A percentile compares a stretch with the other conserved stretches of the same genome.
Conservation (phyloP, 768 basidiomycete genomes). For the Crassisporium funariophilum region DNA sequence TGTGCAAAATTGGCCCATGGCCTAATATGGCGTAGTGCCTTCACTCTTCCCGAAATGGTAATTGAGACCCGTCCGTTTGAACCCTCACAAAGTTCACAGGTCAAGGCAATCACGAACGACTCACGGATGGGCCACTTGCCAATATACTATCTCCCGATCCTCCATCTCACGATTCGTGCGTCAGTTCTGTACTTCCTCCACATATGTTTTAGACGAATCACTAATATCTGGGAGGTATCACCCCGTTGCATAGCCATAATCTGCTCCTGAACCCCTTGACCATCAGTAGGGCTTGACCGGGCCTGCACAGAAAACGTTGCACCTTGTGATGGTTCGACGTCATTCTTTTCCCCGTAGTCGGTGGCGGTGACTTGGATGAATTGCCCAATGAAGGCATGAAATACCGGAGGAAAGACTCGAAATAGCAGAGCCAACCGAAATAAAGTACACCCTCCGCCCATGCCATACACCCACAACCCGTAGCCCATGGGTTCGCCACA, state of each 20-base stretch:
- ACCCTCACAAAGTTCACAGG: constrained; percentile 2
- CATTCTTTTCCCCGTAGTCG: constrained; percentile 10
- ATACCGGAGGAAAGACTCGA: constrained; percentile 22
- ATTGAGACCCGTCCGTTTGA: constrained; percentile 34
- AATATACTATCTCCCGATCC: constrained; percentile 15
- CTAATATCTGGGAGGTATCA: too few species aligned
- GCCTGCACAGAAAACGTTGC: constrained; percentile 10
- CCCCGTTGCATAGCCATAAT: too few species aligned
- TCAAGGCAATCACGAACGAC: constrained; percentile 7
- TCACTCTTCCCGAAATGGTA: constrained; percentile 37
- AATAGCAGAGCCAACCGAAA: constrained; percentile 12
- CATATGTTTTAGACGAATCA: not conserved
- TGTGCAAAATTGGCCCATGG: constrained; percentile 17
- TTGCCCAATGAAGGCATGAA: constrained; percentile 15
- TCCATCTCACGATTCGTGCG: constrained; percentile 15
- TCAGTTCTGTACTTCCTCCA: constrained; percentile 8
- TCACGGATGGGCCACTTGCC: constrained; percentile 4
- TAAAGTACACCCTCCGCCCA: constrained; percentile 2
- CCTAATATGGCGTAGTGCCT: constrained; percentile 22
- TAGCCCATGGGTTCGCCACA: too few species aligned
- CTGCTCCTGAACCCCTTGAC: not conserved
- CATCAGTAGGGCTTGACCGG: constrained; percentile 13
- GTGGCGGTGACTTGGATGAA: constrained; percentile 11
- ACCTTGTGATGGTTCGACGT: constrained; percentile 15
- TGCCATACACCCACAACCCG: too few species aligned